phyloP scores from a whole-genome alignment of 495 filamentous ascomycete genomes.

The Aspergillus baeticus region DNA sequence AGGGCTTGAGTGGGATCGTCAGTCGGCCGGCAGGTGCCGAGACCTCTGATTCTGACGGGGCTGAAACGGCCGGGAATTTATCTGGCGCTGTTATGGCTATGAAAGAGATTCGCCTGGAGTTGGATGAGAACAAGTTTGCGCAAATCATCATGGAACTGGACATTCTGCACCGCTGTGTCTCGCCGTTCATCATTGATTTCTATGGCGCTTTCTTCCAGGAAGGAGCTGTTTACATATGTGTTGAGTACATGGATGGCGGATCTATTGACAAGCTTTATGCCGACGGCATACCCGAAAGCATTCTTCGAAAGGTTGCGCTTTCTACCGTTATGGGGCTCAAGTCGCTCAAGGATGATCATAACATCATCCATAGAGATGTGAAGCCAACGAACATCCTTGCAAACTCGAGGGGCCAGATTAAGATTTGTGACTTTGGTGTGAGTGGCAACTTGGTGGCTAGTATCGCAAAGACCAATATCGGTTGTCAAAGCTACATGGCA shows the following conservation, averaged over 20 bases:
- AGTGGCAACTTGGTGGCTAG: conserved; percentile 95
- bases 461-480: conserved; percentile 98
- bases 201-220: conserved; percentile 99
- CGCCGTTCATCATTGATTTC: conserved; percentile 96
- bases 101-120: conserved; percentile 97
- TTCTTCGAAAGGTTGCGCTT: conserved; percentile 89
- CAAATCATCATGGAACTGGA: conserved; percentile 98
- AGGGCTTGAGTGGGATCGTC: conserved; percentile 67
- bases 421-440: conserved; percentile 98
- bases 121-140: conserved; percentile 94
- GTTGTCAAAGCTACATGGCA: conserved; percentile 99
- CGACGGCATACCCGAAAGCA: conserved; percentile 86
- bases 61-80: conserved; percentile 37
- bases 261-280: conserved; percentile 95
- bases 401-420: conserved; percentile 87
- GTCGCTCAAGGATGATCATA: conserved; percentile 94
- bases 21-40: conserved; percentile 28
- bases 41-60: conserved; percentile 22
- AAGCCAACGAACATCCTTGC: conserved; percentile 97
- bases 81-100: conserved; percentile 92
- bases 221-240: conserved; percentile 98
- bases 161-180: conserved; percentile 91
- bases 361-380: conserved; percentile 98
- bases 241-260: conserved; percentile 99
- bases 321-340: conserved; percentile 90